Conservation (phyloP, 1,284 basidiomycete genomes). For the Trametes polyzona region DNA sequence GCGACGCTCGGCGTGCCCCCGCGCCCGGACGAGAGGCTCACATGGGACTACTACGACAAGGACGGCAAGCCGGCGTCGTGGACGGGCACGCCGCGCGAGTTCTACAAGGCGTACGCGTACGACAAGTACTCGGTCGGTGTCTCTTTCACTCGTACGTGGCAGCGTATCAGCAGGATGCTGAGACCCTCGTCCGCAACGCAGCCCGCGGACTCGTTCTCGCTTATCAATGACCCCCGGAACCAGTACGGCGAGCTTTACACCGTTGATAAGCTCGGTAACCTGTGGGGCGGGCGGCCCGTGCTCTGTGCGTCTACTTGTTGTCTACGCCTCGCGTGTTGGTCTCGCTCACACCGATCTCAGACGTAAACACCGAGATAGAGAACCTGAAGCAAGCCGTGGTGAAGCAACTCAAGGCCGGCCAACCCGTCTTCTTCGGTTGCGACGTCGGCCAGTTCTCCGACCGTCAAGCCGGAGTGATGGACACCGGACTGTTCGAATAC, state of each 20-base stretch:
- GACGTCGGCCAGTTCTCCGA: conserved; percentile 86
- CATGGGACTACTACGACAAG: conserved; percentile 89
- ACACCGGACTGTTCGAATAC: conserved; percentile 82
- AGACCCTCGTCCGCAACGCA: neutral
- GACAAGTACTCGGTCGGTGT: conserved; percentile 59
- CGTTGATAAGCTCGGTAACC: conserved; percentile 90
- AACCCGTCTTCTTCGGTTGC: conserved; percentile 95
- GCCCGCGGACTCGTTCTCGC: conserved; percentile 79
- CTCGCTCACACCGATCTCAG: conserved; percentile 42
- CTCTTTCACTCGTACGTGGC: neutral
- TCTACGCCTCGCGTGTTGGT: neutral
- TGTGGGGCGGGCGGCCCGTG: conserved; percentile 86
- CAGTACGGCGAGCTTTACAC: conserved; percentile 85
- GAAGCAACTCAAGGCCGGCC: conserved; percentile 86
- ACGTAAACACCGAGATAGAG: conserved; percentile 88
- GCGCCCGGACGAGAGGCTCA: conserved; percentile 68
- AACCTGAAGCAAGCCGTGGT: conserved; percentile 84
- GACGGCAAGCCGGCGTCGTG: conserved; percentile 79
- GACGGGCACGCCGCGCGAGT: conserved; percentile 82
- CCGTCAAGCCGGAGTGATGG: conserved; percentile 79
- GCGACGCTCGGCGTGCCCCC: conserved; percentile 88
- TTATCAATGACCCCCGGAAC: conserved; percentile 95
- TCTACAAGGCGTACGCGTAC: conserved; percentile 56
- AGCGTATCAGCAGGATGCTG: too few relatives aligned
- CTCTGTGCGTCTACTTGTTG: conserved; percentile 63